These are phyloP conservation scores for Microsporum ferrugineum DNA, from an alignment of 2,329 filamentous ascomycete species.

Conservation along the genomic window DNA sequence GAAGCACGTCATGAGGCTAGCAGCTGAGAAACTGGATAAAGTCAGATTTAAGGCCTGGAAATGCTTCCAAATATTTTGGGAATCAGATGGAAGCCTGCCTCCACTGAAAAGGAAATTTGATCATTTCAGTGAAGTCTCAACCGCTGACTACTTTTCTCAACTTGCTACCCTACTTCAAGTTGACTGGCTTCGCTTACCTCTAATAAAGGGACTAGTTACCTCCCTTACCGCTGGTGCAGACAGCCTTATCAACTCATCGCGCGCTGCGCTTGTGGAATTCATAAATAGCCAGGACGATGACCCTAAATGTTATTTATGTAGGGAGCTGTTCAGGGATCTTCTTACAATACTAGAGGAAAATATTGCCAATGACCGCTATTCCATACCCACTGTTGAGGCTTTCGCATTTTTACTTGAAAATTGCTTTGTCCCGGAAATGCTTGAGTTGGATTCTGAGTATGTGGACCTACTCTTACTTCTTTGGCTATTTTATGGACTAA, in stretches of 20 bases:
- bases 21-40: slow-evolving; percentile 81
- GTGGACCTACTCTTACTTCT: slow-evolving; percentile 5
- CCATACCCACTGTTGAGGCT: slow-evolving; percentile 66
- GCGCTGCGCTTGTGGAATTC: slow-evolving; percentile 31
- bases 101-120: slow-evolving; percentile 30
- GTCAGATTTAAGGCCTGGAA: slow-evolving; percentile 51
- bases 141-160: slow-evolving; percentile 33
- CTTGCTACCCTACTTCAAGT: slow-evolving; percentile 28
- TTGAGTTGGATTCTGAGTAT: slow-evolving; percentile 35
- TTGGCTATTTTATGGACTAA: not conserved
- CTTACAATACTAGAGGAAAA: slow-evolving; percentile 43
- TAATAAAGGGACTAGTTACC: slow-evolving; percentile 35
- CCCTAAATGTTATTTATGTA: slow-evolving; percentile 30
- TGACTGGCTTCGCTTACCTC: slow-evolving; percentile 27
- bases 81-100: slow-evolving; percentile 24
- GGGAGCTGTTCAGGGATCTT: slow-evolving; percentile 42
- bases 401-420: slow-evolving; percentile 65
- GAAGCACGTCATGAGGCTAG: slow-evolving; percentile 51
- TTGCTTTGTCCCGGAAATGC: slow-evolving; percentile 28
- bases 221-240: slow-evolving; percentile 37
- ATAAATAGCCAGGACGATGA: slow-evolving; percentile 18
- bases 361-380: slow-evolving; percentile 54
- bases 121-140: slow-evolving; percentile 37
- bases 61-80: slow-evolving; percentile 33
- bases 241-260: slow-evolving; percentile 32